Conservation (phyloP, 768 basidiomycete species). For the Serpula lacrymans region DNA sequence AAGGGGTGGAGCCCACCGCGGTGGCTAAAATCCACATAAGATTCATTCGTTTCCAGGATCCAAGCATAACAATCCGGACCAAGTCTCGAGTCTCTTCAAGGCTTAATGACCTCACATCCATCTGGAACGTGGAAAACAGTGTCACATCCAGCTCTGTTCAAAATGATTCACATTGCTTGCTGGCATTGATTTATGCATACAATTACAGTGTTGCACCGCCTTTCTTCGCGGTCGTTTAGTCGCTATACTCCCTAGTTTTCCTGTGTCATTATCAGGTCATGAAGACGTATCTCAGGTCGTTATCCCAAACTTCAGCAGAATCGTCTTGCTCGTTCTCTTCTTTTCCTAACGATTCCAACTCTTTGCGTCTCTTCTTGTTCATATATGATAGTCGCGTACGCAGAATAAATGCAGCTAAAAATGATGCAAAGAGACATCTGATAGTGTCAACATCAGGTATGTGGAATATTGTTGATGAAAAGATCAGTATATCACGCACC, state of each 20-base stretch:
- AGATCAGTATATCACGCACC: constrained; percentile 23
- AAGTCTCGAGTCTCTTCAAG: too few species aligned
- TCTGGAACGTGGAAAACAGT: too few species aligned
- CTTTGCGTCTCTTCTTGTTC: constrained; percentile 39
- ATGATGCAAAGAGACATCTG: constrained; percentile 44
- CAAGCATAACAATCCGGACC: too few species aligned
- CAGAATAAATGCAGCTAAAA: constrained; percentile 39
- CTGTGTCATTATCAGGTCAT: constrained; percentile 38
- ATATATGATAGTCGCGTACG: constrained; percentile 40
- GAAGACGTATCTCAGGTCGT: constrained; percentile 51
- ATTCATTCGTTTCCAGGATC: background rate
- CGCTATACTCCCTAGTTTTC: too few species aligned
- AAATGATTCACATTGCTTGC: too few species aligned
- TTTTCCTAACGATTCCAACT: constrained; percentile 28
- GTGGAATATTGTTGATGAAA: background rate
- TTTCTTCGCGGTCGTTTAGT: too few species aligned
- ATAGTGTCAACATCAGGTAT: background rate
- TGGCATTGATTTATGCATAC: too few species aligned
- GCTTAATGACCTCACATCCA: too few species aligned
- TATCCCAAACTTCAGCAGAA: constrained; percentile 41
- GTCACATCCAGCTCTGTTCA: too few species aligned
- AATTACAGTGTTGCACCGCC: too few species aligned
- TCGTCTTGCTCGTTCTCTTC: constrained; percentile 18
- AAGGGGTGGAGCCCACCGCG: constrained; percentile 28
- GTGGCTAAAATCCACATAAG: constrained; percentile 13